Evolutionary conservation across 169 alveolate species (phyloP).

Genomic region (Theileria equi): DNA sequence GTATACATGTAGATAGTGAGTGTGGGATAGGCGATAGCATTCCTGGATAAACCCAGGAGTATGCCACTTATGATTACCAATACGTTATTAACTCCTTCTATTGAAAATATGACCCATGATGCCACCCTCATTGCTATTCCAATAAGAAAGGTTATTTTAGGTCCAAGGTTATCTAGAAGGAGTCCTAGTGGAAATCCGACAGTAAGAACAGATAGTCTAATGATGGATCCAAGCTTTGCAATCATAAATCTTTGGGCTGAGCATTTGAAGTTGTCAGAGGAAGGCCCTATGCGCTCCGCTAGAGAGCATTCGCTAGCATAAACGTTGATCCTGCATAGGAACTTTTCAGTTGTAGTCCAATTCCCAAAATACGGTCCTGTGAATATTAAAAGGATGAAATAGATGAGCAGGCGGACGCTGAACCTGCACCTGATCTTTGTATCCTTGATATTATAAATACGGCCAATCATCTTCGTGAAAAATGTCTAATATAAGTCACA

Average conservation of each 20-base stretch:
- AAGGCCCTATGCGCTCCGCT: neutral
- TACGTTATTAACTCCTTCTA: neutral
- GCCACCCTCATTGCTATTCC: constrained; percentile 27
- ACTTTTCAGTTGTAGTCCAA: constrained; percentile 56
- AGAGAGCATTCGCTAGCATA: constrained; percentile 18
- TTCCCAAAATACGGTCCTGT: constrained; percentile 59
- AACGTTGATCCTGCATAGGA: constrained; percentile 30
- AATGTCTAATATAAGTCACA: too few species aligned
- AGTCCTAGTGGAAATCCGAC: constrained; percentile 41
- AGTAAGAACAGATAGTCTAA: constrained; percentile 17
- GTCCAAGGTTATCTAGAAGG: constrained; percentile 50
- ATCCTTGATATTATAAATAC: constrained; percentile 5
- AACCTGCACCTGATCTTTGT: constrained; percentile 14
- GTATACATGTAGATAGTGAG: constrained; percentile 47
- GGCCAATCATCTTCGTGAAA: neutral
- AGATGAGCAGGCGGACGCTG: constrained; percentile 22
- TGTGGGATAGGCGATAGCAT: constrained; percentile 47
- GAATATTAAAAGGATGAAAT: constrained; percentile 23
- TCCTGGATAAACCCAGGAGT: constrained; percentile 31
- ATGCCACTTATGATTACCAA: constrained; percentile 10
- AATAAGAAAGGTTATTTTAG: constrained; percentile 31
- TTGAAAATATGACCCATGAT: constrained; percentile 45
- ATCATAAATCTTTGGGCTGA: constrained; percentile 36
- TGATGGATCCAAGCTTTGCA: constrained; percentile 29
- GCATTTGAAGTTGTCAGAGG: constrained; percentile 32